These are phyloP conservation scores for Amaranthus palmeri DNA, from an alignment of 148 eudicot species.

Conservation along the genomic window DNA sequence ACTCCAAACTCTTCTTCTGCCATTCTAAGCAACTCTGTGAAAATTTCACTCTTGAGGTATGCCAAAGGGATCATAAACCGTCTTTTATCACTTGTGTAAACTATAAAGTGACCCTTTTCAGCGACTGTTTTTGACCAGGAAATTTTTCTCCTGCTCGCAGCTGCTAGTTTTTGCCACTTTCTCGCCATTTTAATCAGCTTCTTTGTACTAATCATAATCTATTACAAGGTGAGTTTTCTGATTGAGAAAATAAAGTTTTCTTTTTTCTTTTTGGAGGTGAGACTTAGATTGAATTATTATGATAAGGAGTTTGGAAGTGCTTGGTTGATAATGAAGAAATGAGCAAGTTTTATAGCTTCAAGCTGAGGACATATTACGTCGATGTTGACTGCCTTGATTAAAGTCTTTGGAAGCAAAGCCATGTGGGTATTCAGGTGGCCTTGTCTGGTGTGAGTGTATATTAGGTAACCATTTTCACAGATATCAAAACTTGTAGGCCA, in stretches of 20 bases:
- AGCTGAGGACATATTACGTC: neutral
- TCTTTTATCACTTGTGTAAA: slow-evolving; percentile 16
- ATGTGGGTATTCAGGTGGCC: slow-evolving; percentile 12
- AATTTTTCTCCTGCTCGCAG: slow-evolving; percentile 18
- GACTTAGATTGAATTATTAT: neutral
- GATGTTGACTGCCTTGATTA: neutral
- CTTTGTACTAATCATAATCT: slow-evolving; percentile 23
- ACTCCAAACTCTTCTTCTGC: slow-evolving; percentile 25
- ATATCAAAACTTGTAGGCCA: neutral
- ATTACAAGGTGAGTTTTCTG: neutral
- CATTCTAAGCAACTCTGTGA: slow-evolving; percentile 9
- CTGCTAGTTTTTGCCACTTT: slow-evolving; percentile 27
- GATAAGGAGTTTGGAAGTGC: neutral
- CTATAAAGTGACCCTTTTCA: slow-evolving; percentile 9
- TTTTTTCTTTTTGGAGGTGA: too few relatives aligned
- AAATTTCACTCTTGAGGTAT: slow-evolving; percentile 15
- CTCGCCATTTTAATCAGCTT: slow-evolving; percentile 24
- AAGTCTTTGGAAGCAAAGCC: neutral
- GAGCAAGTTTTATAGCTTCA: neutral
- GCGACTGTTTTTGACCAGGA: slow-evolving; percentile 2
- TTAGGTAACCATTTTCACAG: neutral
- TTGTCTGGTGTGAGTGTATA: neutral
- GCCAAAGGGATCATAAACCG: slow-evolving; percentile 18
- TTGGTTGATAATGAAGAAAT: neutral
- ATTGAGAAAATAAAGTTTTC: neutral